A percentile compares a stretch with the other conserved stretches of the same genome.
Evolutionary conservation across 441 rosid genomes (phyloP).

Genomic region (Populus hybrid): DNA sequence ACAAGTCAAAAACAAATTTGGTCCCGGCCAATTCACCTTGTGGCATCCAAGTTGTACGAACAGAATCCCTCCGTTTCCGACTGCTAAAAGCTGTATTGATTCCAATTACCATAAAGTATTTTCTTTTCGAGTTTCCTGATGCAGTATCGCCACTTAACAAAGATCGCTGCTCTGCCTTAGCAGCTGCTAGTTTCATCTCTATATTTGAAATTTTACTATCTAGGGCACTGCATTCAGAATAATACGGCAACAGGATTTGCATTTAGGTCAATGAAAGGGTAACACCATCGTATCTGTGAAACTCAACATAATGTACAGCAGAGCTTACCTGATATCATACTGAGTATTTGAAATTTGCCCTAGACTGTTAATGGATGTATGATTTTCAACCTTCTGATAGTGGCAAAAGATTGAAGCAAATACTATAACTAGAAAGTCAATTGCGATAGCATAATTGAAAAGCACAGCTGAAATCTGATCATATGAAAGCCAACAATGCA

Average conservation of each 20-base stretch:
- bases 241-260: background rate
- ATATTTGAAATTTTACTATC: conserved; percentile 44
- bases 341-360: conserved; percentile 37
- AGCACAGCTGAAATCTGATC: background rate
- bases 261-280: conserved; percentile 10
- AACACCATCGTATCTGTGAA: conserved; percentile 8
- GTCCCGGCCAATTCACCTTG: conserved; percentile 46
- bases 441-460: conserved; percentile 6
- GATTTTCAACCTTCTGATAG: conserved; percentile 22
- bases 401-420: conserved; percentile 15
- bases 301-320: conserved; percentile 10
- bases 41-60: conserved; percentile 92
- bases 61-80: conserved; percentile 76
- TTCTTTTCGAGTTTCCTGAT: conserved; percentile 32
- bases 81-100: conserved; percentile 88
- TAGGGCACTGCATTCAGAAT: conserved; percentile 42
- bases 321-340: conserved; percentile 46
- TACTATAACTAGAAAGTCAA: conserved; percentile 2
- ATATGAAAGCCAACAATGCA: background rate
- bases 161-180: conserved; percentile 45
- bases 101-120: conserved; percentile 83
- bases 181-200: conserved; percentile 53
- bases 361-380: conserved; percentile 19
- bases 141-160: conserved; percentile 29
- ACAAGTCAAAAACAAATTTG: background rate